phyloP scores from a whole-genome alignment of 768 basidiomycete genomes.

The Russula olivacea region DNA sequence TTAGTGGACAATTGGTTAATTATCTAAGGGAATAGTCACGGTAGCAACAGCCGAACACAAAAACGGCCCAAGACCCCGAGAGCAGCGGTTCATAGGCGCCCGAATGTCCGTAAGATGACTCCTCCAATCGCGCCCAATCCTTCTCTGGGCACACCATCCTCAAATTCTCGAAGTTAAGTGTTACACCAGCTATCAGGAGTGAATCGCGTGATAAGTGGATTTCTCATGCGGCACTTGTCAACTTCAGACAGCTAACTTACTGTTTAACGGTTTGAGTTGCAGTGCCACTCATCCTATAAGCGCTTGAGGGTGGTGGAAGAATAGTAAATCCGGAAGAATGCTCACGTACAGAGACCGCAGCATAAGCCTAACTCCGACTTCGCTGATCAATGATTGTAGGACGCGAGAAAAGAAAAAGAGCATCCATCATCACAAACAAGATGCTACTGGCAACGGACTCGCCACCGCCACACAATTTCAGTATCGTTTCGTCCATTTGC shows the following conservation, averaged over 20 bases:
- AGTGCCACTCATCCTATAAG: background rate
- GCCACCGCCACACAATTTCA: conserved; percentile 9
- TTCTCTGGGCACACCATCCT: no score
- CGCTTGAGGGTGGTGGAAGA: background rate
- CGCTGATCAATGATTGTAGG: background rate
- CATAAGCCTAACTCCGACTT: background rate
- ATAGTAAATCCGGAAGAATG: background rate
- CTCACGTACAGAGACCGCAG: background rate
- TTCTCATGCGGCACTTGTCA: no score
- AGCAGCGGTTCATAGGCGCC: background rate
- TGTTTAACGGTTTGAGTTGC: no score
- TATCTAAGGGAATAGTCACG: background rate
- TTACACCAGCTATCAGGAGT: no score
- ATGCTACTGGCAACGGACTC: conserved; percentile 4
- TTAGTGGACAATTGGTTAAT: background rate
- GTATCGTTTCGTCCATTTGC: background rate
- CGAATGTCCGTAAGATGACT: no score
- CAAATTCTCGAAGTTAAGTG: no score
- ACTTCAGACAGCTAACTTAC: no score
- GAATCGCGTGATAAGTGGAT: no score
- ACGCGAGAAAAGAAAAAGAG: background rate
- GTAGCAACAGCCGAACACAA: conserved; percentile 7
- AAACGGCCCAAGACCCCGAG: background rate
- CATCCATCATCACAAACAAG: background rate
- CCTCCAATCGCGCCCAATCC: no score